Evolutionary conservation across 352 stramenopile genomes (phyloP).

Genomic region (Phytophthora tubulina): DNA sequence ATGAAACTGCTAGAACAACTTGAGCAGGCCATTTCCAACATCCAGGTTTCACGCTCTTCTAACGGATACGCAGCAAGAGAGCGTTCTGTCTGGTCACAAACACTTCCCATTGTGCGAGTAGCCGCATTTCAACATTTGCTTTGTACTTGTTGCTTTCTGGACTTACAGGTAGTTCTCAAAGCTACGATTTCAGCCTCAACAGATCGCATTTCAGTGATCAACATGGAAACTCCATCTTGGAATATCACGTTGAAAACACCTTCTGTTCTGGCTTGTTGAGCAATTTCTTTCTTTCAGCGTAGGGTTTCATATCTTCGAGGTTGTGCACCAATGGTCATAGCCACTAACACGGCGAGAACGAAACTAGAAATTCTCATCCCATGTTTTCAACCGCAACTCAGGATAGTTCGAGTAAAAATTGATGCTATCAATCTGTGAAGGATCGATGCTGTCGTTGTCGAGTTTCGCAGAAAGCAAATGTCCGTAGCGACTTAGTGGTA

Average conservation of each 20-base stretch:
- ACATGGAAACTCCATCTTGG: slow-evolving; percentile 73
- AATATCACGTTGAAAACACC: slow-evolving; percentile 94
- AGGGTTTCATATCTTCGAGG: too few relatives aligned
- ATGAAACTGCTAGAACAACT: slow-evolving; percentile 92
- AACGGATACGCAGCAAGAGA: slow-evolving; percentile 89
- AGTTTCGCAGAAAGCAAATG: too few relatives aligned
- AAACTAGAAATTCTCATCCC: too few relatives aligned
- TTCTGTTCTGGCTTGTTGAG: too few relatives aligned
- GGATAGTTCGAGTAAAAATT: too few relatives aligned
- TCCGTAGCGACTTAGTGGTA: too few relatives aligned
- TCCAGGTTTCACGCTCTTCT: slow-evolving; percentile 88
- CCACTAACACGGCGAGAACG: too few relatives aligned
- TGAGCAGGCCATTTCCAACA: slow-evolving; percentile 95
- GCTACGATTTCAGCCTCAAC: slow-evolving; percentile 92
- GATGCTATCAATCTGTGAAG: too few relatives aligned
- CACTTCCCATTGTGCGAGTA: slow-evolving; percentile 94
- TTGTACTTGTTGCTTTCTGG: slow-evolving; percentile 94
- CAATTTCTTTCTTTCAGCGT: too few relatives aligned
- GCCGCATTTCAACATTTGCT: slow-evolving; percentile 96
- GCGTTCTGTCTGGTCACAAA: slow-evolving; percentile 91
- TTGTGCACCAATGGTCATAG: too few relatives aligned
- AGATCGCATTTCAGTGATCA: slow-evolving; percentile 96
- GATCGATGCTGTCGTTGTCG: too few relatives aligned
- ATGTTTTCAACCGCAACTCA: too few relatives aligned
- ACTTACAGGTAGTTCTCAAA: slow-evolving; percentile 85